phyloP scores from a whole-genome alignment of 1,284 basidiomycete species.

The Heterobasidion irregulare region DNA sequence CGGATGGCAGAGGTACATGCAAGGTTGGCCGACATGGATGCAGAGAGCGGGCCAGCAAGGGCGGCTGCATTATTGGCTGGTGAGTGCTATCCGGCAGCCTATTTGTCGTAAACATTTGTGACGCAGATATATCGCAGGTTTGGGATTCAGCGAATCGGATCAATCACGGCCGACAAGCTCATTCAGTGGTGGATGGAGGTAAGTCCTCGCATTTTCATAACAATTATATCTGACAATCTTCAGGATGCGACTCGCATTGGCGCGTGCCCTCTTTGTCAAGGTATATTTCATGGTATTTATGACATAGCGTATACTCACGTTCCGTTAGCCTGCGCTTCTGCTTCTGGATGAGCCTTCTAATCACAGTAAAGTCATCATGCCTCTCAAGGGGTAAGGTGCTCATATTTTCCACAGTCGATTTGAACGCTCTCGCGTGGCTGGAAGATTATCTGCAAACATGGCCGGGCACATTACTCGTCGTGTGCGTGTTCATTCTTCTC shows the following conservation, averaged over 20 bases:
- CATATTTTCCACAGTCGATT: constrained; percentile 42
- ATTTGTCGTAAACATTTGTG: neutral
- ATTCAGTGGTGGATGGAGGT: constrained; percentile 98
- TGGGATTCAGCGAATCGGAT: constrained; percentile 88
- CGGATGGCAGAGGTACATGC: constrained; percentile 91
- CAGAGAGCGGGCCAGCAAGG: constrained; percentile 90
- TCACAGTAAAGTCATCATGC: constrained; percentile 54
- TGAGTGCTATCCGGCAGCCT: constrained; percentile 19
- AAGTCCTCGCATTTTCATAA: constrained; percentile 13
- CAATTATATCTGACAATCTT: neutral
- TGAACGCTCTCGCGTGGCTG: constrained; percentile 79
- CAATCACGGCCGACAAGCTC: constrained; percentile 77
- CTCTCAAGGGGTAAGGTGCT: neutral
- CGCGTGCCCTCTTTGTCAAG: constrained; percentile 92
- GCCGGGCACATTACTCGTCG: constrained; percentile 90
- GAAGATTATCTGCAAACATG: constrained; percentile 98
- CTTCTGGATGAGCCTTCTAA: constrained; percentile 98
- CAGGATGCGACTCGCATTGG: constrained; percentile 80
- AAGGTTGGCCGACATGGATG: constrained; percentile 93
- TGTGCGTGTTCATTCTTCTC: constrained; percentile 40
- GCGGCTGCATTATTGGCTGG: constrained; percentile 89
- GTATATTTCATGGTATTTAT: constrained; percentile 25
- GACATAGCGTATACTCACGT: constrained; percentile 1
- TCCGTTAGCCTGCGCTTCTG: constrained; percentile 59
- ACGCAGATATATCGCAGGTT: constrained; percentile 36